Evolutionary conservation across 345 rosid genomes (phyloP).

Genomic region (Gossypium herbaceum): DNA sequence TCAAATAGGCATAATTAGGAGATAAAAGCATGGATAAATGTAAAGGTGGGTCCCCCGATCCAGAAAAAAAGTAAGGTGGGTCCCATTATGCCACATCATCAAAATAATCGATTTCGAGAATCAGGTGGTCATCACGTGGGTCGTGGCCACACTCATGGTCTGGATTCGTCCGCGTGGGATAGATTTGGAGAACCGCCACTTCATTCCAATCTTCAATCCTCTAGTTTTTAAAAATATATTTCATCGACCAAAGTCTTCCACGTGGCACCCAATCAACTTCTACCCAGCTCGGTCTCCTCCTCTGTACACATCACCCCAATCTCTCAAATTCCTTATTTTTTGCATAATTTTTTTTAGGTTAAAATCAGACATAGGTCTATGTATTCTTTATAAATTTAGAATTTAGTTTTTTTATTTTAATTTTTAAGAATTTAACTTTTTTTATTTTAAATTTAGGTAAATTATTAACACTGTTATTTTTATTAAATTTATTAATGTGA

Average conservation of each 20-base stretch:
- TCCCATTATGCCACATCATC: not conserved
- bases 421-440: too few species aligned
- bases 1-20: not conserved
- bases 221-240: conserved; percentile 22
- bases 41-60: not conserved
- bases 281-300: too few species aligned
- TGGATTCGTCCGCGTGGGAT: conserved; percentile 49
- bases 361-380: too few species aligned
- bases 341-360: too few species aligned
- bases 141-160: conserved; percentile 22
- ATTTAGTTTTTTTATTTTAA: too few species aligned
- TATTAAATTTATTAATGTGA: too few species aligned
- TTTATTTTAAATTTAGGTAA: too few species aligned
- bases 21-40: not conserved
- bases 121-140: conserved; percentile 41
- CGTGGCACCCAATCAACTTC: conserved; percentile 12
- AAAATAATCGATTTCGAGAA: not conserved
- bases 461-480: too few species aligned
- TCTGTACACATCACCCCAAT: not conserved
- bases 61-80: not conserved
- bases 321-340: too few species aligned
- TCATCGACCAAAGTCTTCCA: not conserved
- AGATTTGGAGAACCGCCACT: conserved; percentile 31
- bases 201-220: conserved; percentile 5
- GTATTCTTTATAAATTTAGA: too few species aligned